phyloP scores from a whole-genome alignment of 1,284 basidiomycete genomes.

The Athelia psychrophila region DNA sequence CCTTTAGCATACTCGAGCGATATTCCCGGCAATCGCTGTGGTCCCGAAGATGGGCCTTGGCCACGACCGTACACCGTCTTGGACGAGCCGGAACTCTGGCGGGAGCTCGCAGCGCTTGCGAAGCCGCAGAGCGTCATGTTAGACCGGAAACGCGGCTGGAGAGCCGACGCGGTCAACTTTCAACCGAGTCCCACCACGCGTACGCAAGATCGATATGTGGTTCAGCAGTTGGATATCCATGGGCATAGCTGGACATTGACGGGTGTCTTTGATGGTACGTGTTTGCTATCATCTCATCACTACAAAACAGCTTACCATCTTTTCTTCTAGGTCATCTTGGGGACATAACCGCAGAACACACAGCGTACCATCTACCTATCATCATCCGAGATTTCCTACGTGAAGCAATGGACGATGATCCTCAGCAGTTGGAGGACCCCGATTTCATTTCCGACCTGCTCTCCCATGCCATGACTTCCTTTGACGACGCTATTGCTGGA shows the following conservation, averaged over 20 bases:
- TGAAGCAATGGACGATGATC: conserved; percentile 34
- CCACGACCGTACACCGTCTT: conserved; percentile 53
- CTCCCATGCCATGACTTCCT: conserved; percentile 52
- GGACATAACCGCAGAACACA: conserved; percentile 65
- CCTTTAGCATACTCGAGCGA: conserved; percentile 48
- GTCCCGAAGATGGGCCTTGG: conserved; percentile 61
- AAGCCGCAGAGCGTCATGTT: conserved; percentile 44
- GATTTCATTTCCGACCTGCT: conserved; percentile 52
- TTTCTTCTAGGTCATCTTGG: conserved; percentile 55
- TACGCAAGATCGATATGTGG: conserved; percentile 60
- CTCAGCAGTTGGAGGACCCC: conserved; percentile 32
- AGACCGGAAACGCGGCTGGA: conserved; percentile 33
- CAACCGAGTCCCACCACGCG: conserved; percentile 50
- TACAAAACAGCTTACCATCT: conserved; percentile 9
- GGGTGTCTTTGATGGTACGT: conserved; percentile 67
- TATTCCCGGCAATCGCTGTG: conserved; percentile 55
- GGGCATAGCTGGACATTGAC: conserved; percentile 61
- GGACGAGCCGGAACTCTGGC: conserved; percentile 44
- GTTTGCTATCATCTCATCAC: conserved; percentile 1
- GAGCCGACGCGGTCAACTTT: conserved; percentile 58
- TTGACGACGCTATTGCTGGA: conserved; percentile 64
- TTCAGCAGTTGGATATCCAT: conserved; percentile 52
- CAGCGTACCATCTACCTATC: conserved; percentile 63
- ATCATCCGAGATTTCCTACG: conserved; percentile 59
- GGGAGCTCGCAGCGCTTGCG: conserved; percentile 43